Evolutionary conservation across 2,329 filamentous ascomycete genomes (phyloP).

Genomic region (Hypoxylon rubiginosum): DNA sequence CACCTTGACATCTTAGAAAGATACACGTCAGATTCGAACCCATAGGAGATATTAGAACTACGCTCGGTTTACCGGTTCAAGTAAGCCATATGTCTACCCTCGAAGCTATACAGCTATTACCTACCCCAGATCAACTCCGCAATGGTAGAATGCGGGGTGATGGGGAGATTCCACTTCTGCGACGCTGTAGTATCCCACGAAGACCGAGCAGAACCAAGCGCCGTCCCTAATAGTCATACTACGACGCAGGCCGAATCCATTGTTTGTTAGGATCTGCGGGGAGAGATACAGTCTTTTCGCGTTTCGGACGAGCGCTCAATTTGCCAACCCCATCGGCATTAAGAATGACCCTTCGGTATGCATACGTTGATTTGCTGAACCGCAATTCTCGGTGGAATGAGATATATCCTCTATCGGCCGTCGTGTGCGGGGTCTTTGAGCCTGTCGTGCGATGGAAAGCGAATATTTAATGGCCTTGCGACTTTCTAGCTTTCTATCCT

Average conservation of each 20-base stretch:
- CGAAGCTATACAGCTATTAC: neutral
- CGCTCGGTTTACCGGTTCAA: conserved; percentile 14
- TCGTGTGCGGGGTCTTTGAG: conserved; percentile 30
- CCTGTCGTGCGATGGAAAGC: neutral
- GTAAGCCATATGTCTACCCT: neutral
- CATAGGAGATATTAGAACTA: neutral
- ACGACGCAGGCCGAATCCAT: neutral
- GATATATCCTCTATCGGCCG: conserved; percentile 11
- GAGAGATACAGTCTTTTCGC: neutral
- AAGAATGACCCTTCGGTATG: neutral
- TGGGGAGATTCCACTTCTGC: conserved; percentile 11
- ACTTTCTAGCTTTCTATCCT: neutral
- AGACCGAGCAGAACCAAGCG: too few species aligned
- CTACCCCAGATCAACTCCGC: neutral
- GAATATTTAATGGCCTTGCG: neutral
- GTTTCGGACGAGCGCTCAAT: neutral
- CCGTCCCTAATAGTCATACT: too few species aligned
- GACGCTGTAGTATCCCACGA: neutral
- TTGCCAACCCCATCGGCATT: neutral
- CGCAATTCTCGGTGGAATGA: conserved; percentile 7
- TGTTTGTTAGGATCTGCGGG: neutral
- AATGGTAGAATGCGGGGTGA: conserved; percentile 31
- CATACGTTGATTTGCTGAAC: conserved; percentile 3
- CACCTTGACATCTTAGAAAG: neutral
- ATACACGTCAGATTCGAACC: neutral